A percentile compares a stretch with the other conserved stretches of the same genome.
Evolutionary conservation across 768 basidiomycete genomes (phyloP).

Genomic region (Hygrocybe punicea): DNA sequence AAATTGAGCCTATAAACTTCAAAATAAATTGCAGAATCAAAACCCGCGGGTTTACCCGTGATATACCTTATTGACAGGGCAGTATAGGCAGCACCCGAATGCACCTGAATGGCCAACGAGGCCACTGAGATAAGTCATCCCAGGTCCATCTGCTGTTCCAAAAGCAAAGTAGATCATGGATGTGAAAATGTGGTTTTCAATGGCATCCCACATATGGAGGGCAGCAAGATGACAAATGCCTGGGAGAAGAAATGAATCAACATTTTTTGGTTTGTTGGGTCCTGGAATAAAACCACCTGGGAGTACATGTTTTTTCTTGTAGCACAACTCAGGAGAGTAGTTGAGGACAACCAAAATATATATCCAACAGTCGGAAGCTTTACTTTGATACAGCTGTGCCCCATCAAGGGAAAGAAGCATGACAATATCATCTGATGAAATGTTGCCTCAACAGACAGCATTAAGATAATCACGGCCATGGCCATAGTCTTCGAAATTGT

Average conservation of each 20-base stretch:
- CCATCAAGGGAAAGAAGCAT: slow-evolving; percentile 40
- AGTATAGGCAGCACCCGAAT: slow-evolving; percentile 36
- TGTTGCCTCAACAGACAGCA: slow-evolving; percentile 13
- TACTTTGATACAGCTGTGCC: slow-evolving; percentile 41
- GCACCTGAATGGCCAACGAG: slow-evolving; percentile 36
- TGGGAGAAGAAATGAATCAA: slow-evolving; percentile 35
- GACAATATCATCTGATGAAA: slow-evolving; percentile 31
- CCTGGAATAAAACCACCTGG: slow-evolving; percentile 24
- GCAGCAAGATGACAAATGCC: slow-evolving; percentile 33
- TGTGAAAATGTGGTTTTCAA: slow-evolving; percentile 4
- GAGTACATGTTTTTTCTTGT: slow-evolving; percentile 25
- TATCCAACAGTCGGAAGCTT: slow-evolving; percentile 44
- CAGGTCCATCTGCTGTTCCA: slow-evolving; percentile 35
- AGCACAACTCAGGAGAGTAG: slow-evolving; percentile 20
- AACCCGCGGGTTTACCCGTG: too few species aligned
- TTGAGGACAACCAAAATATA: slow-evolving; percentile 40
- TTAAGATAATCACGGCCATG: slow-evolving; percentile 28
- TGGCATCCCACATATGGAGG: slow-evolving; percentile 35
- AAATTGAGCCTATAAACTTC: too few species aligned
- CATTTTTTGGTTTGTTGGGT: slow-evolving; percentile 32
- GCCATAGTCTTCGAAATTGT: slow-evolving; percentile 25
- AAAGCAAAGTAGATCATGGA: slow-evolving; percentile 21
- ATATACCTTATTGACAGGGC: slow-evolving; percentile 23
- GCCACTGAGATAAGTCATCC: slow-evolving; percentile 30
- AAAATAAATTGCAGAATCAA: too few species aligned